Evolutionary conservation across 2,329 filamentous ascomycete genomes (phyloP).

Genomic region (Cytospora leucostoma): DNA sequence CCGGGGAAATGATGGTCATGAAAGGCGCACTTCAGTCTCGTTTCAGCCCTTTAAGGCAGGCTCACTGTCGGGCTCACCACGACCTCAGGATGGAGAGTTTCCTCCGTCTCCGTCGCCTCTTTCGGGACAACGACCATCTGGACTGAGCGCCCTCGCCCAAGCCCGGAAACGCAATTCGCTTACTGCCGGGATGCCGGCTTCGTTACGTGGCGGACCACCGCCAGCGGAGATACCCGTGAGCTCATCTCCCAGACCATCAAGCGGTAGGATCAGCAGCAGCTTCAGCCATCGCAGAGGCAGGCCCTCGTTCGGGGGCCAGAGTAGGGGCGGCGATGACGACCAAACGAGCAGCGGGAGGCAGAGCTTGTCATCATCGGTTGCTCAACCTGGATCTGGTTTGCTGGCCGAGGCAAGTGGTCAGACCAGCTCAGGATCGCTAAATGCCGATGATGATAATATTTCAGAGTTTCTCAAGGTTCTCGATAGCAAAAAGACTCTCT

Average conservation of each 20-base stretch:
- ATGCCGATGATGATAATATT: slow-evolving; percentile 87
- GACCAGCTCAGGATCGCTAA: slow-evolving; percentile 66
- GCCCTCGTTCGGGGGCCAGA: slow-evolving; percentile 73
- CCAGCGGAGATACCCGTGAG: slow-evolving; percentile 67
- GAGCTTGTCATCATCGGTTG: slow-evolving; percentile 69
- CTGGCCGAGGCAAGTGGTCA: slow-evolving; percentile 70
- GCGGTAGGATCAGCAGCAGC: slow-evolving; percentile 89
- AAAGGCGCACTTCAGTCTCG: slow-evolving; percentile 78
- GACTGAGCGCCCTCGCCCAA: slow-evolving; percentile 54
- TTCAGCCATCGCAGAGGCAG: slow-evolving; percentile 84
- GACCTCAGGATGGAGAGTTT: slow-evolving; percentile 51
- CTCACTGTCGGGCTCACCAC: slow-evolving; percentile 86
- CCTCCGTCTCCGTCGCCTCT: slow-evolving; percentile 61
- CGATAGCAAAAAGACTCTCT: slow-evolving; percentile 83
- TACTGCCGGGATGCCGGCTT: slow-evolving; percentile 74
- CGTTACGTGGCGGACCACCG: slow-evolving; percentile 66
- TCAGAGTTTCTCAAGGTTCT: slow-evolving; percentile 89
- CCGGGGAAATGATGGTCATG: slow-evolving; percentile 53
- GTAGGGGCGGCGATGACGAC: slow-evolving; percentile 68
- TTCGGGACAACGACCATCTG: slow-evolving; percentile 51
- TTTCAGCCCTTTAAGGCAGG: slow-evolving; percentile 97
- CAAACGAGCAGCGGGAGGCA: slow-evolving; percentile 79
- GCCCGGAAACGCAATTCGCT: slow-evolving; percentile 71
- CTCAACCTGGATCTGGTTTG: slow-evolving; percentile 75
- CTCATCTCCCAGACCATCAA: slow-evolving; percentile 76